phyloP scores from a whole-genome alignment of 768 basidiomycete genomes.

The Mycena latifolia region DNA sequence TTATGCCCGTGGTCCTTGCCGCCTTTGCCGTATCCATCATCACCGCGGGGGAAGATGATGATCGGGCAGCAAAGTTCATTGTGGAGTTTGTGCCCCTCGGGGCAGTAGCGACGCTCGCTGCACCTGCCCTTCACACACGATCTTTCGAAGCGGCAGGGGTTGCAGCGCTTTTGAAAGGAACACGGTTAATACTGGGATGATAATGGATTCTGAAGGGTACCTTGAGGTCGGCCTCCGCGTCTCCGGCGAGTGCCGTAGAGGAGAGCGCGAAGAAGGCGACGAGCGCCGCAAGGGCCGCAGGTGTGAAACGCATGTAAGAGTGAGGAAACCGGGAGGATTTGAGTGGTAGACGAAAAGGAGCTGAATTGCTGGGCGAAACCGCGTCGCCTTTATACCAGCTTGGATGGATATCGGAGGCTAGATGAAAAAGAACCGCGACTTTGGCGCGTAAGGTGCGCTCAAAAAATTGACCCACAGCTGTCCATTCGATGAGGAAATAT shows the following conservation, averaged over 20 bases:
- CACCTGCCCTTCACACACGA: conserved; percentile 3
- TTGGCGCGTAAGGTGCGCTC: no score
- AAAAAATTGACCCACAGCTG: neutral
- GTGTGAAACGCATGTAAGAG: conserved; percentile 6
- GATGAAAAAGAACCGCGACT: neutral
- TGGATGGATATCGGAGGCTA: conserved; percentile 1
- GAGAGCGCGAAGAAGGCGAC: conserved; percentile 9
- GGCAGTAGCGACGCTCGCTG: neutral
- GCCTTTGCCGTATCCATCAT: neutral
- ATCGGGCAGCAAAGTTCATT: no score
- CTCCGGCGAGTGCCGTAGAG: conserved; percentile 2
- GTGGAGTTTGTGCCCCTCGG: neutral
- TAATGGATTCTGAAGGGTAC: neutral
- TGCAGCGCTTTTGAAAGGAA: neutral
- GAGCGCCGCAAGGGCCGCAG: conserved; percentile 5
- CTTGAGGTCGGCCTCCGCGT: neutral
- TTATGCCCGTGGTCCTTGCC: neutral
- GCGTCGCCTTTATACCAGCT: conserved; percentile 7
- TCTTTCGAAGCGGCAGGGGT: neutral
- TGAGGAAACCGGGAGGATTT: neutral
- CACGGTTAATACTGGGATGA: neutral
- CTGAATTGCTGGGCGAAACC: conserved; percentile 17
- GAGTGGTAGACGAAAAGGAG: conserved; percentile 3
- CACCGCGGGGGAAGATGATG: neutral
- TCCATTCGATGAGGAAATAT: no score